Percentiles rank a stretch among this genome's conserved stretches.
Evolutionary conservation across 75 land plant species (phyloP).

Genomic region (Larix kaempferi): DNA sequence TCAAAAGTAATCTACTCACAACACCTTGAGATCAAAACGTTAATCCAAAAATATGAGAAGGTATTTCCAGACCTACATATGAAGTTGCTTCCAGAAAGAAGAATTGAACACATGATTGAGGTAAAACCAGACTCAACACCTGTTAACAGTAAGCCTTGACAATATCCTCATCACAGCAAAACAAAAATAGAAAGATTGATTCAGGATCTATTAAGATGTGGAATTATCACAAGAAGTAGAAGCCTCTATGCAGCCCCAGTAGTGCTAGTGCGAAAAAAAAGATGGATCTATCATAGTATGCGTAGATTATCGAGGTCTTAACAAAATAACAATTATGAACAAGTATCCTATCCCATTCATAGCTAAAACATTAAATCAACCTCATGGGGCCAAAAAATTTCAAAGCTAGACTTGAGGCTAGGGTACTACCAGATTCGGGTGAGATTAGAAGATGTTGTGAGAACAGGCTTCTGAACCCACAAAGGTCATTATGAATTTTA

Average conservation of each 20-base stretch:
- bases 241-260: constrained; percentile 5
- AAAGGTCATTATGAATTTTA: constrained; percentile 5
- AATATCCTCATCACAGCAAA: no score
- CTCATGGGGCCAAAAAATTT: neutral
- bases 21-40: no score
- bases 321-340: constrained; percentile 12
- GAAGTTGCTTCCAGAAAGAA: no score
- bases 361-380: constrained; percentile 2
- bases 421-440: neutral
- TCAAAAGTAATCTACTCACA: no score
- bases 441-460: neutral
- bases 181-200: no score
- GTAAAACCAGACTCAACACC: no score
- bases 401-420: neutral
- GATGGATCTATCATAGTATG: neutral
- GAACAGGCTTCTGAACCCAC: neutral
- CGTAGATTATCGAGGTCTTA: constrained; percentile 7
- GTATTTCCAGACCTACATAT: no score
- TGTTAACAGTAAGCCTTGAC: no score
- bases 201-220: no score
- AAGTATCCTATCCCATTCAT: constrained; percentile 8
- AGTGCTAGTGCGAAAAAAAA: constrained; percentile 4
- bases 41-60: no score
- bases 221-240: no score
- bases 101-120: no score